Evolutionary conservation across 2,329 filamentous ascomycete species (phyloP).

Genomic region (Trichoderma sp.): DNA sequence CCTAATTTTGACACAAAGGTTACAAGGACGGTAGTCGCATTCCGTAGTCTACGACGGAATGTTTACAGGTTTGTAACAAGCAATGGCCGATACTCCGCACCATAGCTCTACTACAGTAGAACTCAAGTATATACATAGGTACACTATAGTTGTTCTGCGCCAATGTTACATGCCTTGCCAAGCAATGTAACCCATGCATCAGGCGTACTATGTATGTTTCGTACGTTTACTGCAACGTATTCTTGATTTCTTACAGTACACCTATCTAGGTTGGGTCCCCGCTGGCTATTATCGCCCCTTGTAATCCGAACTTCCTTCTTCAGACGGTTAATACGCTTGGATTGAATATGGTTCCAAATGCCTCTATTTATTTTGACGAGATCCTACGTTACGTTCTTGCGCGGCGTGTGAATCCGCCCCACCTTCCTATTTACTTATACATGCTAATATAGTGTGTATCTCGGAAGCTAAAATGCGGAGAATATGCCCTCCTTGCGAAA

Average conservation of each 20-base stretch:
- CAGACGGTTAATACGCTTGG: neutral
- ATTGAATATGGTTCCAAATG: neutral
- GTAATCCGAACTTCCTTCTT: conserved; percentile 2
- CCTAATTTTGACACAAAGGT: neutral
- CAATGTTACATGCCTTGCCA: conserved; percentile 16
- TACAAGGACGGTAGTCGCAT: neutral
- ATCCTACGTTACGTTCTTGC: conserved; percentile 21
- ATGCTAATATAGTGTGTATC: neutral
- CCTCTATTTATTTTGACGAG: neutral
- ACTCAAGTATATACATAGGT: neutral
- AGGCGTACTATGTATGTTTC: neutral
- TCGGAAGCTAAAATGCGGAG: neutral
- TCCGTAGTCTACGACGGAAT: neutral
- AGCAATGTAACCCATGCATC: conserved; percentile 5
- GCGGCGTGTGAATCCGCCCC: neutral
- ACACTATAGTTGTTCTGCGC: neutral
- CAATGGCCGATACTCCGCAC: neutral
- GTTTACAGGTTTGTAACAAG: neutral
- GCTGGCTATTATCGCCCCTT: neutral
- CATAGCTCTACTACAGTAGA: neutral
- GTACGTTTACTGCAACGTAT: conserved; percentile 8
- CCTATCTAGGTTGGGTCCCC: conserved; percentile 1
- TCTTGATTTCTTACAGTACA: neutral
- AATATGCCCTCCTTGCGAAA: neutral
- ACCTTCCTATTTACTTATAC: neutral